Evolutionary conservation across 805 yeast genomes (phyloP).

Genomic region (Gaillardinia entomophila): DNA sequence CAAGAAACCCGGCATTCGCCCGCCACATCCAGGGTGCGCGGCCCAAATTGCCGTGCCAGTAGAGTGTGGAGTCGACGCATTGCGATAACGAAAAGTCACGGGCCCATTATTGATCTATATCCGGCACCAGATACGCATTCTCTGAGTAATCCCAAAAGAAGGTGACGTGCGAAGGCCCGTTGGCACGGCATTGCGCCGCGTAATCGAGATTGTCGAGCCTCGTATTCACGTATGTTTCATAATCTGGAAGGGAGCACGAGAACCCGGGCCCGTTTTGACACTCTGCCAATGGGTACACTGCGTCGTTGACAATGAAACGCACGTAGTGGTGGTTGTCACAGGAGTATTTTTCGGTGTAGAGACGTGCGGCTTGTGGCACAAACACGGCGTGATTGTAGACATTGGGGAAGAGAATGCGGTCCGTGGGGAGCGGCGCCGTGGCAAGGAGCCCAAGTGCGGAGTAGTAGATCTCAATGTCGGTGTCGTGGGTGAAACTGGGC

Average conservation of each 20-base stretch:
- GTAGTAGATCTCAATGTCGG: conserved; percentile 54
- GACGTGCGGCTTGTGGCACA: conserved; percentile 38
- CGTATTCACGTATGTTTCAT: conserved; percentile 19
- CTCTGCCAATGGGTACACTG: conserved; percentile 29
- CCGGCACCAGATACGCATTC: too few relatives aligned
- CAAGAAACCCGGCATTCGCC: too few relatives aligned
- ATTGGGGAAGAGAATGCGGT: conserved; percentile 41
- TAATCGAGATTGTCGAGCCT: conserved; percentile 23
- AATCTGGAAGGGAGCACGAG: conserved; percentile 34
- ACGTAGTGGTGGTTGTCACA: conserved; percentile 27
- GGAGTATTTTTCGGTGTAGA: conserved; percentile 30
- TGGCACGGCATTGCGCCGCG: conserved; percentile 20
- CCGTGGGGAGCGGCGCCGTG: conserved; percentile 40
- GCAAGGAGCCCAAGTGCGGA: conserved; percentile 58
- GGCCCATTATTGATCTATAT: too few relatives aligned
- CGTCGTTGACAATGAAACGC: conserved; percentile 34
- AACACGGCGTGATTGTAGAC: conserved; percentile 38
- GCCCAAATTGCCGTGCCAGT: too few relatives aligned
- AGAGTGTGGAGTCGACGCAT: too few relatives aligned
- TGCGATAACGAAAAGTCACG: too few relatives aligned
- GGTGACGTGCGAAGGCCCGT: conserved; percentile 21
- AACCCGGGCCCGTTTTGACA: conserved; percentile 39
- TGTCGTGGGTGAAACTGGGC: conserved; percentile 73
- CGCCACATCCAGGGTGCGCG: too few relatives aligned
- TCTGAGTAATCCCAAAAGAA: conserved; percentile 41